Base-by-base conservation (phyloP, 129 eudicot genomes). In the Centaurea solstitialis region DNA sequence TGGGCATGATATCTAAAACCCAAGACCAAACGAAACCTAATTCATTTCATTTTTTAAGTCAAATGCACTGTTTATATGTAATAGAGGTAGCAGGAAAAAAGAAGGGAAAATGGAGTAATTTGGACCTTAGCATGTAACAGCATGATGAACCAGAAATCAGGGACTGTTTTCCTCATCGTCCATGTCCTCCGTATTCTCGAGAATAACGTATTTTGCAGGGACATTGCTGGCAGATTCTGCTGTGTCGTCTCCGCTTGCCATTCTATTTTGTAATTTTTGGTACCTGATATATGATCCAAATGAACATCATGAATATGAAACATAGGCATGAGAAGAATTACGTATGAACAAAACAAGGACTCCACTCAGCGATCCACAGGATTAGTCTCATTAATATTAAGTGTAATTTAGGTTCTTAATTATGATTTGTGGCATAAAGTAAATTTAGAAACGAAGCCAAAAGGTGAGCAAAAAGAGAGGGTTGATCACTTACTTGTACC, bases 401-500 rank as follows among this genome's bases (percentile, higher is more conserved):
- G 4, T 23, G 26, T 61, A 61, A 61, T 33, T 3, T 10, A 53
- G 64, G 64, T 53, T 15, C 64, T 53, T 53, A 53, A 57, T 57
- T 57, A 57, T n/a, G 65, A 57, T 53, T 53, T 53, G 62, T 57
- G 65, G 65, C 22, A 53, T 50, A 50, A 37, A 67, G 7, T 22
- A 4, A 4, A 73, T 1, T 57, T 17, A 24, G 30, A 37, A 62
- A 0, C 1, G 1, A 76, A 37, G 72, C 12, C 67, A 75, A 26
- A 69, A 83, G 37, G 21, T 6, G 37, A 26, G 81, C 24, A 9
- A 67, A 28, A 66, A 59, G n/a, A 50, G 33, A 47, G 26, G 50
- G 18, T 68, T 26, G 45, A 79, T 79, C n/a, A 91, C 99, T 92
- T 91, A 95, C 99, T 95, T 95, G 97, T 89, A 95, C 98, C 89